phyloP scores from a whole-genome alignment of 768 basidiomycete species.

The Astraeus odoratus region DNA sequence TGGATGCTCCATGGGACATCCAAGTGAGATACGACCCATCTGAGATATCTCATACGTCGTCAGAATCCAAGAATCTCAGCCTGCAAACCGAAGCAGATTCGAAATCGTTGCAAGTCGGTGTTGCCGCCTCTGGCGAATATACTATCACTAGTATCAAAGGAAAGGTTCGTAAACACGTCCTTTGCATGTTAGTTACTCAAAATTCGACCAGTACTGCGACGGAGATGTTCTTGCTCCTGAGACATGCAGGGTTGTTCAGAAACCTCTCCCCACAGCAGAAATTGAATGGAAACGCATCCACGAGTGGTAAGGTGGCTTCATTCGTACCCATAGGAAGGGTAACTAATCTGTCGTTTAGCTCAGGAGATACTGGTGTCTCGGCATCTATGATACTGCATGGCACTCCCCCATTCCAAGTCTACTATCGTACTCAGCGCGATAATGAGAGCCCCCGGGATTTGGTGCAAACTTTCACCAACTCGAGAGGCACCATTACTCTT shows the following conservation, averaged over 20 bases:
- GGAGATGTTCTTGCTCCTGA: constrained; percentile 85
- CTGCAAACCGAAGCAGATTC: constrained; percentile 42
- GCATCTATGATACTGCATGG: constrained; percentile 84
- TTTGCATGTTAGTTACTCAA: constrained; percentile 5
- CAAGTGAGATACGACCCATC: constrained; percentile 55
- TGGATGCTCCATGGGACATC: constrained; percentile 66
- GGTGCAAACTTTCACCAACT: constrained; percentile 53
- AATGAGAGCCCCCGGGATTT: constrained; percentile 54
- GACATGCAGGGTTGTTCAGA: constrained; percentile 67
- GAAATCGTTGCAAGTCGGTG: constrained; percentile 42
- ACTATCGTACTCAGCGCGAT: constrained; percentile 70
- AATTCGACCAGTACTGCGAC: constrained; percentile 51
- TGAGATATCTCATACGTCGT: constrained; percentile 34
- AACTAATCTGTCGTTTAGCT: constrained; percentile 37
- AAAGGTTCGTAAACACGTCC: constrained; percentile 34
- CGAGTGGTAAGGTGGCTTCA: constrained; percentile 55
- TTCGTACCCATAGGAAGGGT: constrained; percentile 3
- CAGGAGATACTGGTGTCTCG: constrained; percentile 87
- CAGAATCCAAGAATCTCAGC: constrained; percentile 58
- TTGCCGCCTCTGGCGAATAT: constrained; percentile 70
- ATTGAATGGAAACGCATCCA: constrained; percentile 87
- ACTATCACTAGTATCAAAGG: constrained; percentile 64
- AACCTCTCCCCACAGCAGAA: constrained; percentile 72
- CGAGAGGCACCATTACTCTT: constrained; percentile 74
- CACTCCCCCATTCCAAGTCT: constrained; percentile 81